Conservation (phyloP, 176 grass and related monocot species). For the Aegilops umbellulata region DNA sequence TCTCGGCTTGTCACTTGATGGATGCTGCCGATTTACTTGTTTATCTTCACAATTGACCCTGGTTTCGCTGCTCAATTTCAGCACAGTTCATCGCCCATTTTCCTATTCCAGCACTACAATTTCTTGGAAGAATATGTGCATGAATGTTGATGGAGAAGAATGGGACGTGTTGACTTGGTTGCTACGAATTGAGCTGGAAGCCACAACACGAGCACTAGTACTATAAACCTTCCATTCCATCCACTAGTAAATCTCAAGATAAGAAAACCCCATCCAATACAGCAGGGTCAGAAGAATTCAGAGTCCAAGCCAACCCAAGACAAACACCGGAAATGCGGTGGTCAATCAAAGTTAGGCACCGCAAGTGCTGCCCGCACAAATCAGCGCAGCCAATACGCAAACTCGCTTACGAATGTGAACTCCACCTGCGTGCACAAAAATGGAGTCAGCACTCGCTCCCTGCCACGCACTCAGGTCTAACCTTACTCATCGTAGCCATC, state of each 20-base stretch:
- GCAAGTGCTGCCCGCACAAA: not conserved
- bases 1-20: not conserved
- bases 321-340: not conserved
- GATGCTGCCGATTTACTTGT: not conserved
- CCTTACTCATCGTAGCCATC: not conserved
- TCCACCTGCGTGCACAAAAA: conserved; percentile 33
- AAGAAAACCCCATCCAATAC: not conserved
- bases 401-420: conserved; percentile 32
- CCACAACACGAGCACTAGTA: conserved; percentile 16
- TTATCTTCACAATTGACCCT: not conserved
- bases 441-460: not conserved
- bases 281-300: not conserved
- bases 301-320: conserved; percentile 13
- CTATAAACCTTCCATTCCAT: not conserved
- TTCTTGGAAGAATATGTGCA: no score
- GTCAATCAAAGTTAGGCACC: conserved; percentile 49
- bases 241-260: not conserved
- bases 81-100: not conserved
- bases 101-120: no score
- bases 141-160: conserved; percentile 6
- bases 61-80: not conserved
- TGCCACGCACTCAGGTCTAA: not conserved
- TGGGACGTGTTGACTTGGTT: not conserved
- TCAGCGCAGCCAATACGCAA: not conserved
- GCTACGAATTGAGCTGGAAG: conserved; percentile 30